Base-by-base conservation (phyloP, 345 rosid genomes). In the Hypericum perforatum region DNA sequence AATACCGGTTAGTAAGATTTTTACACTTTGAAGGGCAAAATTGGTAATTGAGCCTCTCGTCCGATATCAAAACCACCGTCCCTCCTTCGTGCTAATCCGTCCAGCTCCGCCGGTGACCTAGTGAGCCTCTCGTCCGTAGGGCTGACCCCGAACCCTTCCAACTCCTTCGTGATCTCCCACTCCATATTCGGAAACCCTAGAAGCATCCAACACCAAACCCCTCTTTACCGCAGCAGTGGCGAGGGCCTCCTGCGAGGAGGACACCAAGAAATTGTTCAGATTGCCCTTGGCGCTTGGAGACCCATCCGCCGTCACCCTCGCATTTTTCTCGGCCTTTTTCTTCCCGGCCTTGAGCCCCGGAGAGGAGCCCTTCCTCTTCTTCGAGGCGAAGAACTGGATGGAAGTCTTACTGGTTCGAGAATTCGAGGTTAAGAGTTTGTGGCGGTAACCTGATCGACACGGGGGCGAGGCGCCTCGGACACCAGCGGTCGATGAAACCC, bases 231-330 rank as follows among this genome's bases (percentile, higher is more conserved):
- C 59, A 52, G 61, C 54, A 53, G 44, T n/a, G n/a, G n/a, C 53
- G 16, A 0, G 39, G 43, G 59, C 62, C 52, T 68, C 71, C 38
- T 72, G 80, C 58, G 29, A 71, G 13, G 87, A 79, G 62, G 69
- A 66, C 63, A 59, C 77, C 70, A 87, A 70, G 81, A 63, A 87
- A 63, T 49, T 76, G 43, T 76, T 78, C 75, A 87, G 72, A 64
- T 74, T 81, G 45, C 87, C 82, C 75, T 82, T 81, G 47, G 72
- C 84, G 58, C 78, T 74, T 36, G 95, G 87, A 12, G 92, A 79
- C 49, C 64, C 75, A 71, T 80, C 89, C 11, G 49, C 66, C 32
- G 69, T 38, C 15, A 55, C 57, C 70, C 68, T 78, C 45, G 69
- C 78, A 62, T 75, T 77, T 63, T 77, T 84, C 61, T 74, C 81